These are phyloP conservation scores for Venturiaceae sp. DNA, from an alignment of 2,329 filamentous ascomycete genomes.

Conservation along the genomic window DNA sequence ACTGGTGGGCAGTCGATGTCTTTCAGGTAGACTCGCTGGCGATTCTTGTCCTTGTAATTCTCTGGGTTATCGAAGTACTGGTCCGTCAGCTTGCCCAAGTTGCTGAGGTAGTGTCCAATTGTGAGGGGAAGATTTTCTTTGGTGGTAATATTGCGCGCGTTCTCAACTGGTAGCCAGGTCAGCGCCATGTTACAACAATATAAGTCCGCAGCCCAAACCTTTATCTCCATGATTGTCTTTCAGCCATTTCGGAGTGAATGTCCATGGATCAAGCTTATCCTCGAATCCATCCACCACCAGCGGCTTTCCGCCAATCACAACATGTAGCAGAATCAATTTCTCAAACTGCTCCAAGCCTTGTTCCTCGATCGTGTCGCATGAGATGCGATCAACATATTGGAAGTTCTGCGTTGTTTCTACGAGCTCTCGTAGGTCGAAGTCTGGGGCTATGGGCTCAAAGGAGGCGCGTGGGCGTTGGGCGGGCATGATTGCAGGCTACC, in stretches of 20 bases:
- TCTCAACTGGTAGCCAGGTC: conserved; percentile 52
- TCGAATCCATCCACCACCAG: conserved; percentile 89
- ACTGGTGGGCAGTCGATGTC: conserved; percentile 90
- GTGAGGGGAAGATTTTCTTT: conserved; percentile 73
- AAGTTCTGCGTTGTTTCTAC: conserved; percentile 78
- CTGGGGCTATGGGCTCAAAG: conserved; percentile 83
- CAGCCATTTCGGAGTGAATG: conserved; percentile 77
- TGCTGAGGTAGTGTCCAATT: conserved; percentile 80
- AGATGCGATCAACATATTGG: conserved; percentile 74
- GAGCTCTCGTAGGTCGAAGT: conserved; percentile 66
- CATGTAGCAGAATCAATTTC: conserved; percentile 72
- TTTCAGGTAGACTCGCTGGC: conserved; percentile 88
- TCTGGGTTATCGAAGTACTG: conserved; percentile 60
- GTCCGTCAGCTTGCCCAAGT: conserved; percentile 73
- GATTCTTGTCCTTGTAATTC: conserved; percentile 68
- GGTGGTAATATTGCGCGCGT: conserved; percentile 68
- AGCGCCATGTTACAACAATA: conserved; percentile 16
- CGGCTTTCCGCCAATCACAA: conserved; percentile 76
- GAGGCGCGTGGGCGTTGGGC: conserved; percentile 71
- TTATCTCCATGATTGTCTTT: conserved; percentile 70
- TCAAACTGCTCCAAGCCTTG: conserved; percentile 75
- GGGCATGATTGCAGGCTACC: conserved; percentile 51
- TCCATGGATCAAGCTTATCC: conserved; percentile 58
- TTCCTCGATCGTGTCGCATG: conserved; percentile 65
- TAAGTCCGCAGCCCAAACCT: conserved; percentile 39